Evolutionary conservation across 2,329 filamentous ascomycete species (phyloP).

Genomic region (Trichoderma sp.): DNA sequence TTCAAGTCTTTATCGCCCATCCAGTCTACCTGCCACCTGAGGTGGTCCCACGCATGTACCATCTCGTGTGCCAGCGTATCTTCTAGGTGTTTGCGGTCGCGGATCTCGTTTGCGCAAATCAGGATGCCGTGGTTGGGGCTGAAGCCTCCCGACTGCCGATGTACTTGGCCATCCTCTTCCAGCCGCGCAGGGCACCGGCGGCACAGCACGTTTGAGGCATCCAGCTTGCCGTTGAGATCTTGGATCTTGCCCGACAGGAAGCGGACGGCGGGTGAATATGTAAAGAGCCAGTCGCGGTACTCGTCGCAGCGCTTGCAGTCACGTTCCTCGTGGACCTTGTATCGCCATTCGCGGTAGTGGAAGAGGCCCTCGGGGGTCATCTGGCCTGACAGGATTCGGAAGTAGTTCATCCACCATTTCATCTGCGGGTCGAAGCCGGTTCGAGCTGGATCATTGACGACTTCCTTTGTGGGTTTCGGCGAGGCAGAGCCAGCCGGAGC

Average conservation of each 20-base stretch:
- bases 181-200: constrained; percentile 67
- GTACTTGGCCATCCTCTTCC: constrained; percentile 57
- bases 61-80: constrained; percentile 96
- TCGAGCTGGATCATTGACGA: constrained; percentile 57
- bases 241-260: constrained; percentile 82
- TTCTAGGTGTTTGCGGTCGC: constrained; percentile 77
- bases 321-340: constrained; percentile 69
- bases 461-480: constrained; percentile 31
- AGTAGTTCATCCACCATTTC: constrained; percentile 78
- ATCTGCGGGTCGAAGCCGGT: constrained; percentile 63
- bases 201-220: constrained; percentile 75
- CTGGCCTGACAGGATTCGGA: constrained; percentile 72
- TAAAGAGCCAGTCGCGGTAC: constrained; percentile 78
- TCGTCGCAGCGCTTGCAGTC: constrained; percentile 82
- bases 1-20: constrained; percentile 67
- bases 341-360: constrained; percentile 75
- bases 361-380: constrained; percentile 67
- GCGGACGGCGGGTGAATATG: constrained; percentile 79
- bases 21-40: constrained; percentile 88
- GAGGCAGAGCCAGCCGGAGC: constrained; percentile 22
- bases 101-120: constrained; percentile 88
- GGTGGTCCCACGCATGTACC: constrained; percentile 93
- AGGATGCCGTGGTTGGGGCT: constrained; percentile 82
- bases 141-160: constrained; percentile 75
- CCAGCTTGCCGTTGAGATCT: constrained; percentile 74